Percentiles rank a stretch among this genome's conserved stretches.
Conservation (phyloP, 1,284 basidiomycete species). For the Termitomyces sp. region DNA sequence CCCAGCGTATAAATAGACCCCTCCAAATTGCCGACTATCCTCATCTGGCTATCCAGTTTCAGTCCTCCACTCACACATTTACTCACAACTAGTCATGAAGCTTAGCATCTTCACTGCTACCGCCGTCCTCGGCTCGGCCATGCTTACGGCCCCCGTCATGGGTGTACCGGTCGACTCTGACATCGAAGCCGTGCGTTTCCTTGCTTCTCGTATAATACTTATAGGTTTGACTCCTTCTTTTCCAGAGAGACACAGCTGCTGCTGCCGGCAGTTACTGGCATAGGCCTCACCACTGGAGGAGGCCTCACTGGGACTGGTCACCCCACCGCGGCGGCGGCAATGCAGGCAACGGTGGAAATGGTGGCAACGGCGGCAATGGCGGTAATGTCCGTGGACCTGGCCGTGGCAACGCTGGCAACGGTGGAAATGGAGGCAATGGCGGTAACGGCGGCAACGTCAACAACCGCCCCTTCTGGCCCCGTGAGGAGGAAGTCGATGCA, state of each 20-base stretch:
- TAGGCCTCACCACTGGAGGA: neutral
- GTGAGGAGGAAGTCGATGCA: neutral
- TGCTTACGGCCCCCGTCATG: constrained; percentile 6
- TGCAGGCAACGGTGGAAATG: neutral
- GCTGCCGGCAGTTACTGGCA: neutral
- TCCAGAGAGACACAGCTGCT: neutral
- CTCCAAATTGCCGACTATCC: neutral
- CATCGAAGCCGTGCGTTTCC: neutral
- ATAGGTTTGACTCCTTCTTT: neutral
- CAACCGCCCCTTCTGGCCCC: neutral
- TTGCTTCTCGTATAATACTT: no score
- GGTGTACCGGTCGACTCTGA: neutral
- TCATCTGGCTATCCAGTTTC: constrained; percentile 3
- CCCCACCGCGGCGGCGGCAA: neutral
- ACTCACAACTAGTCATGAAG: neutral
- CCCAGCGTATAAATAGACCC: neutral
- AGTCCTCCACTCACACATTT: neutral
- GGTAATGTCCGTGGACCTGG: neutral
- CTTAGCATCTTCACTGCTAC: constrained; percentile 5
- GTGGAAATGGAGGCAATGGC: neutral
- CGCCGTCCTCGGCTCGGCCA: constrained; percentile 4
- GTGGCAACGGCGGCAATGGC: neutral
- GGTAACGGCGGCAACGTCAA: neutral
- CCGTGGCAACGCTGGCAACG: neutral
- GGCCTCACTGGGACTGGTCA: neutral